These are phyloP conservation scores for Tritrichomonas foetus DNA, from an alignment of 208 protist genomes.

Conservation along the genomic window DNA sequence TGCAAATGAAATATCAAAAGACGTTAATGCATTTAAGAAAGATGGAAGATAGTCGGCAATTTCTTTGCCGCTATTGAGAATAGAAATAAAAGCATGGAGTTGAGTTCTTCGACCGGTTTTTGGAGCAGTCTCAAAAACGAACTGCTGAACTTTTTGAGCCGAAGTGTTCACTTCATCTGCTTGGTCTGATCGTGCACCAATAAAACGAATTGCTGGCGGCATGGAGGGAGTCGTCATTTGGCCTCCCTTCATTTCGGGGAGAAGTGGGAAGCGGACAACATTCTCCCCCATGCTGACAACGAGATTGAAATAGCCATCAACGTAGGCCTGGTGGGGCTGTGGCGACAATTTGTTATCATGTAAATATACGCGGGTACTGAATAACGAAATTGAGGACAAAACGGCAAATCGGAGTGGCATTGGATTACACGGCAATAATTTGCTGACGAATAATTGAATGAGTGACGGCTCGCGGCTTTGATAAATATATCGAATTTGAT, in stretches of 20 bases:
- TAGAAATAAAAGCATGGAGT: not conserved
- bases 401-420: not conserved
- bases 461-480: not conserved
- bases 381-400: not conserved
- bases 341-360: not conserved
- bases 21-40: not conserved
- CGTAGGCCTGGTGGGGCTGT: not conserved
- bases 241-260: not conserved
- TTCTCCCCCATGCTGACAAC: not conserved
- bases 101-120: not conserved
- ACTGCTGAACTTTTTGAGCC: not conserved
- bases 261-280: not conserved
- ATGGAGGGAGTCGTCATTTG: not conserved
- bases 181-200: not conserved
- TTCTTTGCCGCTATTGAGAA: not conserved
- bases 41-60: not conserved
- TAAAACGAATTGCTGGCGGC: not conserved
- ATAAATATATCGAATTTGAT: not conserved
- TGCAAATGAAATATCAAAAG: conserved; percentile 9
- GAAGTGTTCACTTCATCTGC: not conserved
- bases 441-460: not conserved
- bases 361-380: conserved; percentile 11
- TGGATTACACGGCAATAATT: not conserved
- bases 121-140: not conserved
- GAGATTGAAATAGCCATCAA: conserved; percentile 31